phyloP scores from a whole-genome alignment of 1,139 yeast genomes.

The Blastobotrys malaysiensis region DNA sequence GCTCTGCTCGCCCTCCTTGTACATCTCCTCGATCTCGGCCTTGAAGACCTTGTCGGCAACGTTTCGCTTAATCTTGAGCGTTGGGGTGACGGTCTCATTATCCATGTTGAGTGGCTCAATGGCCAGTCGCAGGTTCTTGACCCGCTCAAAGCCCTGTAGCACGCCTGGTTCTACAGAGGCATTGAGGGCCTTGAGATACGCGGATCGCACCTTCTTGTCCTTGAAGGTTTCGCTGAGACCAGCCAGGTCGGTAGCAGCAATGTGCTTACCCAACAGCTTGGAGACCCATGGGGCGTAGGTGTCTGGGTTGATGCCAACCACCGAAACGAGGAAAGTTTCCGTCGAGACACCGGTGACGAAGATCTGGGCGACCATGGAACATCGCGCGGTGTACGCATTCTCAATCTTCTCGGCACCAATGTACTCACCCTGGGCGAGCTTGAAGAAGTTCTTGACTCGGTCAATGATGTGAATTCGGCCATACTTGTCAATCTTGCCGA shows the following conservation, averaged over 20 bases:
- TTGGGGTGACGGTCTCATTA: constrained; percentile 66
- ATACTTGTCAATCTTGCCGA: constrained; percentile 82
- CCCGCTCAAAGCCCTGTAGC: constrained; percentile 51
- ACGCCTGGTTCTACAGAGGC: constrained; percentile 28
- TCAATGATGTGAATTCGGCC: constrained; percentile 81
- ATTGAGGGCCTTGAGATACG: constrained; percentile 32
- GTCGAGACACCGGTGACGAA: constrained; percentile 69
- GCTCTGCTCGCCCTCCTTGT: constrained; percentile 48
- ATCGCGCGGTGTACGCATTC: constrained; percentile 51
- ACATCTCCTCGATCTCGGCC: constrained; percentile 46
- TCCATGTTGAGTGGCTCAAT: constrained; percentile 64
- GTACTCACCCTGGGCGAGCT: constrained; percentile 77
- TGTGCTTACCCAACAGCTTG: constrained; percentile 19
- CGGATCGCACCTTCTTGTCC: constrained; percentile 30
- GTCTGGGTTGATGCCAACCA: constrained; percentile 55
- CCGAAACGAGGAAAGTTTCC: constrained; percentile 54
- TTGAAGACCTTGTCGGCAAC: constrained; percentile 50
- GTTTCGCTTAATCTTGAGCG: constrained; percentile 65
- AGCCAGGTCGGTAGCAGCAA: constrained; percentile 27
- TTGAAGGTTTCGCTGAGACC: constrained; percentile 28
- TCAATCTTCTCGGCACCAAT: constrained; percentile 77
- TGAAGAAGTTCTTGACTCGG: constrained; percentile 76
- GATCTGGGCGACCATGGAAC: constrained; percentile 49
- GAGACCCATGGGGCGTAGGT: constrained; percentile 30
- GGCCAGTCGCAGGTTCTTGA: constrained; percentile 55